Evolutionary conservation across 148 eudicot genomes (phyloP), one percentile per base, ranked within the genome.

Genomic region (Persicaria tinctoria): DNA sequence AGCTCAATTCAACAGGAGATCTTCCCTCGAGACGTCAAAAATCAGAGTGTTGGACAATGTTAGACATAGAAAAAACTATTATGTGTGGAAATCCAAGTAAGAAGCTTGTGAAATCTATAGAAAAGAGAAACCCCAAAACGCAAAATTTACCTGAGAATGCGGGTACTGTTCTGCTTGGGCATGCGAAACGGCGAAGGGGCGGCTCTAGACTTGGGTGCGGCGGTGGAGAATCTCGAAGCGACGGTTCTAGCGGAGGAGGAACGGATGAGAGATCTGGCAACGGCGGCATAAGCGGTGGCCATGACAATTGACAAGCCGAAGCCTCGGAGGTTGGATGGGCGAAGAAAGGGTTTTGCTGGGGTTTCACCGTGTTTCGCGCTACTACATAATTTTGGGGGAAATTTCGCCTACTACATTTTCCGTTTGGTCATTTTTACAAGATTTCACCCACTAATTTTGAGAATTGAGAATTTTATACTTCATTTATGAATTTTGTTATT

Each of bases 1-100:
- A 71, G 73, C 91, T 88, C 87, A 94, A 75, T 77, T 88, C 96
- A 68, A 88, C 96, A 4, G 98, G 96, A 46, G 87, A 86, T 80
- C 98, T 91, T 49, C 20, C 60, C 10, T 49, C 63, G 14, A 51
- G 27, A 46, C 11, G 47, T 5, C 48, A 68, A 32, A 59, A 38
- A 47, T n/a, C 16, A 16, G 7, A 6, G 4, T 45, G 74, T 41
- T 38, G 20, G 32, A 72, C 47, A 18, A 32, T 73, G 46, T 11
- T 72, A 63, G 17, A n/a, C n/a, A 18, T 8, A 0, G 9, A 32
- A 27, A 4, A 44, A 10, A 46, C 13, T 46, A 18, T 73, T 14
- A 10, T 23, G 57, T 7, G 5, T 73, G 12, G 12, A 17, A 51
- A 32, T 51, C 38, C 59, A 11, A 72, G 38, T 51, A 4, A 51